Base-by-base conservation (phyloP, 148 eudicot genomes). In the Diospyros kaki region DNA sequence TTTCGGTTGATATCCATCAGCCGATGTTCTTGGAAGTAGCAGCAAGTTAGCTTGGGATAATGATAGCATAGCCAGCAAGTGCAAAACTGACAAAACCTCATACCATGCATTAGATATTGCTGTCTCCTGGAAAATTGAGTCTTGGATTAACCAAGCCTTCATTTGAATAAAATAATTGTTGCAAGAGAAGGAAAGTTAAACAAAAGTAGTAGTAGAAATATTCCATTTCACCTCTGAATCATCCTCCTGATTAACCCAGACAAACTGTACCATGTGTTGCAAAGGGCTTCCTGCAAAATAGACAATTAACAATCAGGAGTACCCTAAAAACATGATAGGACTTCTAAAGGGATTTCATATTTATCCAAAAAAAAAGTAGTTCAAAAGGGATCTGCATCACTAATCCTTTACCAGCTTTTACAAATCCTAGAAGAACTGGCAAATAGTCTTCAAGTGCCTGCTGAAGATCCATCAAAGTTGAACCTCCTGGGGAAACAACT, bases 181-280 rank as follows among this genome's bases (percentile, higher is more conserved):
- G 50, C 9, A 45, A 41, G 45, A 58, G 60, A 52, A 40, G 15
- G n/a, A 66, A 39, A 72, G 9, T 46, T 39, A 58, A 63, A 48
- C 38, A 78, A 18, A 41, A 28, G 28, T 28, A 28, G 28, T 28
- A 28, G 28, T 28, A 28, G 28, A 18, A 80, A 51, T 40, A 68
- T 51, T 66, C 44, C 52, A 79, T 59, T 64, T 71, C 69, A 94
- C 98, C 97, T 90, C 98, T 52, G 81, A 86, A 64, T 87, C 89
- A 84, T 94, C 97, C 82, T 94, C 97, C 80, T 94, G 98, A 88
- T 94, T 94, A 73, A 92, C 80, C 98, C 98, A 94, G 66, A 75
- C 76, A 84, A 94, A 94, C 58, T 84, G 96, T 48, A 94, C 92
- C 81, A 81, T 90, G 73, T 94, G 96, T 80, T 92, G 98, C 63